These are phyloP conservation scores for Cyclotella choctawhatcheeana DNA, from an alignment of 108 stramenopile species.

Conservation along the genomic window DNA sequence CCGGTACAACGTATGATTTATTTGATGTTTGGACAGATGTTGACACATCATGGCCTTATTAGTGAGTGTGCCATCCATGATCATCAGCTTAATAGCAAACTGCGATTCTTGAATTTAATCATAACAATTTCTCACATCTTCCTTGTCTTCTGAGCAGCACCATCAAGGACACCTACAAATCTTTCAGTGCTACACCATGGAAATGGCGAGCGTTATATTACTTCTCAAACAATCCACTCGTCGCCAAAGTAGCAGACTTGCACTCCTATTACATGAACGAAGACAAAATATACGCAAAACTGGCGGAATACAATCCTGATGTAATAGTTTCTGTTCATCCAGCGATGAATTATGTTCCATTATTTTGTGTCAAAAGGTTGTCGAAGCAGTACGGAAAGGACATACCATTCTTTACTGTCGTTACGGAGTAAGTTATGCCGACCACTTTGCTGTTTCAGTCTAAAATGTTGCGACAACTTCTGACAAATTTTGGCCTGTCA, in stretches of 20 bases:
- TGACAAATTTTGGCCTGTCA: no score
- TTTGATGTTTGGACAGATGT: constrained; percentile 84
- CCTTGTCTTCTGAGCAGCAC: no score
- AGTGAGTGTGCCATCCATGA: constrained; percentile 12
- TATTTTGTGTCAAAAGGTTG: constrained; percentile 60
- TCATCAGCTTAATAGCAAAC: constrained; percentile 12
- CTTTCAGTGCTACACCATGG: constrained; percentile 81
- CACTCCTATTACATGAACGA: constrained; percentile 67
- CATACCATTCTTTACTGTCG: constrained; percentile 93
- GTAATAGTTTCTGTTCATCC: constrained; percentile 94
- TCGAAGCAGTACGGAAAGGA: constrained; percentile 62
- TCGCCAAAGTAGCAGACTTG: constrained; percentile 60
- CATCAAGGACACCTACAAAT: constrained; percentile 76
- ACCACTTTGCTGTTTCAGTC: no score
- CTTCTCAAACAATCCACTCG: constrained; percentile 67
- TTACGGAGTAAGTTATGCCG: constrained; percentile 91
- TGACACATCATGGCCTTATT: constrained; percentile 58
- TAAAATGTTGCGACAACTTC: no score
- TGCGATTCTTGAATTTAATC: not conserved
- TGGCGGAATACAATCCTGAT: constrained; percentile 79
- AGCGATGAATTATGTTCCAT: constrained; percentile 90
- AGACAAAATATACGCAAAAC: constrained; percentile 57
- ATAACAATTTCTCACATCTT: constrained; percentile 32
- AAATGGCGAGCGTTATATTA: constrained; percentile 90
- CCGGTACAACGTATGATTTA: constrained; percentile 87